Evolutionary conservation across 768 basidiomycete species (phyloP).

Genomic region (Cyclocybe cylindracea): DNA sequence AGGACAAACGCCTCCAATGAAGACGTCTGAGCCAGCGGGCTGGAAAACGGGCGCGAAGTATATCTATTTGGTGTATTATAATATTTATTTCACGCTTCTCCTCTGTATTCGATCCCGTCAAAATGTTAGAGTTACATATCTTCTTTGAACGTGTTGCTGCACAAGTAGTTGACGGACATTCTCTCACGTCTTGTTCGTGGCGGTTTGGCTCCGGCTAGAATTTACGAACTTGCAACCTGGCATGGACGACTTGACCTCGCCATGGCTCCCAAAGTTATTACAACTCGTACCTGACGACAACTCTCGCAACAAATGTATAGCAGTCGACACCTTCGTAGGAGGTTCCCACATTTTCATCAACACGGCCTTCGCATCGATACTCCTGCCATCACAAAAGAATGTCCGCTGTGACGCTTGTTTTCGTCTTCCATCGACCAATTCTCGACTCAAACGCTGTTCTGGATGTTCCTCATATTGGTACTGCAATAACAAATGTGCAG

Average conservation of each 20-base stretch:
- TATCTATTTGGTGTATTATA: no score
- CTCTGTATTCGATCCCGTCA: no score
- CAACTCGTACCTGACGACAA: slow-evolving; percentile 43
- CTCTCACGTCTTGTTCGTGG: no score
- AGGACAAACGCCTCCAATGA: no score
- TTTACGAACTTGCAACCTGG: neutral
- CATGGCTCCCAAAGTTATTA: slow-evolving; percentile 15
- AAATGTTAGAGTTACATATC: no score
- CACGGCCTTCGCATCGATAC: slow-evolving; percentile 43
- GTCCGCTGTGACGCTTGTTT: slow-evolving; percentile 70
- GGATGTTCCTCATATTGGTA: slow-evolving; percentile 77
- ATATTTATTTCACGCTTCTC: no score
- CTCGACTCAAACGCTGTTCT: slow-evolving; percentile 54
- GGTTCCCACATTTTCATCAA: slow-evolving; percentile 54
- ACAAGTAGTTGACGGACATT: no score
- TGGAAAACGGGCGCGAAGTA: no score
- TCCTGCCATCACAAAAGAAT: slow-evolving; percentile 61
- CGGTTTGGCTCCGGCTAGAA: no score
- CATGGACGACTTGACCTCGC: slow-evolving; percentile 2
- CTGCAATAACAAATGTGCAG: slow-evolving; percentile 64
- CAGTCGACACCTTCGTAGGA: slow-evolving; percentile 34
- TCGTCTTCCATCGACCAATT: slow-evolving; percentile 25
- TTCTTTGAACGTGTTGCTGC: no score
- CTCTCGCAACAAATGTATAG: slow-evolving; percentile 53
- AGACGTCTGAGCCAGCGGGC: no score